These are phyloP conservation scores for Xylariaceae sp. DNA, from an alignment of 2,329 filamentous ascomycete genomes.

Conservation along the genomic window DNA sequence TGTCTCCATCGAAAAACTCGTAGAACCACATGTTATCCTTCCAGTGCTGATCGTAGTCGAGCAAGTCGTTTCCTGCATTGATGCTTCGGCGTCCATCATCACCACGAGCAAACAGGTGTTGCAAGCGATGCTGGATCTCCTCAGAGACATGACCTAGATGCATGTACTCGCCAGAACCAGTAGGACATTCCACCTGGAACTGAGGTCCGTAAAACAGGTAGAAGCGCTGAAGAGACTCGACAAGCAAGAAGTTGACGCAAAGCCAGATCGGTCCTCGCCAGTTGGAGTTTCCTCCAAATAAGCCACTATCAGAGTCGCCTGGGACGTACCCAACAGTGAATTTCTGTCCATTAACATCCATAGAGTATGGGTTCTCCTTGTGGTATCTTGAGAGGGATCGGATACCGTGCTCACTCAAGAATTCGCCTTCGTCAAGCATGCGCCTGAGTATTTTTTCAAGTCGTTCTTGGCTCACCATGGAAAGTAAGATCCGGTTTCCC, in stretches of 20 bases:
- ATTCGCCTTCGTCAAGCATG: slow-evolving; percentile 93
- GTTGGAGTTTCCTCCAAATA: slow-evolving; percentile 97
- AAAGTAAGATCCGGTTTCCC: slow-evolving; percentile 79
- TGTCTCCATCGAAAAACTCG: slow-evolving; percentile 95
- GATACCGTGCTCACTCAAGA: slow-evolving; percentile 85
- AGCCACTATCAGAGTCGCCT: slow-evolving; percentile 91
- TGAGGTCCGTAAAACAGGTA: slow-evolving; percentile 92
- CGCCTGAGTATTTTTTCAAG: slow-evolving; percentile 81
- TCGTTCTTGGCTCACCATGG: slow-evolving; percentile 90
- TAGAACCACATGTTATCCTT: slow-evolving; percentile 93
- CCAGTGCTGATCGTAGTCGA: slow-evolving; percentile 92
- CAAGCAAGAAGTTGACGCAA: slow-evolving; percentile 89
- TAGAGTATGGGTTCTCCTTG: slow-evolving; percentile 83
- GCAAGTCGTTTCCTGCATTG: slow-evolving; percentile 76
- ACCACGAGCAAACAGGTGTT: slow-evolving; percentile 82
- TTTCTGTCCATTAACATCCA: slow-evolving; percentile 89
- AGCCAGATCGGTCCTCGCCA: slow-evolving; percentile 97
- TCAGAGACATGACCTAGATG: slow-evolving; percentile 92
- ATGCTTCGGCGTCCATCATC: slow-evolving; percentile 85
- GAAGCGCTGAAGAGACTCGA: slow-evolving; percentile 92
- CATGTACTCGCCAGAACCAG: slow-evolving; percentile 90
- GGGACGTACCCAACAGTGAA: slow-evolving; percentile 88
- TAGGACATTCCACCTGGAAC: slow-evolving; percentile 89
- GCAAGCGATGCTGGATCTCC: slow-evolving; percentile 89
- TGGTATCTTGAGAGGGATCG: slow-evolving; percentile 90